phyloP scores from a whole-genome alignment of 1,284 basidiomycete species.

The Coriolopsis trogii region DNA sequence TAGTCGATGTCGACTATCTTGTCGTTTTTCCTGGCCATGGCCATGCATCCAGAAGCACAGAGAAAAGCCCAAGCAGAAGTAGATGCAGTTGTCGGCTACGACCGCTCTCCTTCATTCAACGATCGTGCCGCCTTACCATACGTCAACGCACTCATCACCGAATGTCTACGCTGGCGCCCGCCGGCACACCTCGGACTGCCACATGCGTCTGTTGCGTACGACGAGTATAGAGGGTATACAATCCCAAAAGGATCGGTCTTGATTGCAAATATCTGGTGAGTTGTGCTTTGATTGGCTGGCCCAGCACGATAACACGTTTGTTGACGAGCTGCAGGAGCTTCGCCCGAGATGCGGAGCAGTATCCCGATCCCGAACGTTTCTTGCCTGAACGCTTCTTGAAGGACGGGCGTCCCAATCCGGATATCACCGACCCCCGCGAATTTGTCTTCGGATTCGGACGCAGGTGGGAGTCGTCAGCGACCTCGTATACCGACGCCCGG shows the following conservation, averaged over 20 bases:
- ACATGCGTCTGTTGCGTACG: slow-evolving; percentile 3
- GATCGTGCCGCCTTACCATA: slow-evolving; percentile 19
- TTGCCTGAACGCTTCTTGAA: slow-evolving; percentile 6
- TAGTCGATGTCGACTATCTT: slow-evolving; percentile 26
- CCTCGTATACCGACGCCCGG: too few species aligned
- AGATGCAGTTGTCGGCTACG: slow-evolving; percentile 24
- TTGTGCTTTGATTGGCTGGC: background rate
- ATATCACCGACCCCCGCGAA: background rate
- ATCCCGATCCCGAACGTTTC: background rate
- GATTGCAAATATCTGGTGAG: slow-evolving; percentile 24
- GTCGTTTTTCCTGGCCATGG: slow-evolving; percentile 24
- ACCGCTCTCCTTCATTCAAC: slow-evolving; percentile 23
- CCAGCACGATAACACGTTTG: background rate
- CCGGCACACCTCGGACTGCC: slow-evolving; percentile 4
- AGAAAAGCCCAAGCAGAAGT: slow-evolving; percentile 33
- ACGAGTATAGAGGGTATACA: slow-evolving; percentile 15
- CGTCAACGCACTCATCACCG: slow-evolving; percentile 19
- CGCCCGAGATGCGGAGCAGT: background rate
- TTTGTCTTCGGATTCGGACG: slow-evolving; percentile 8
- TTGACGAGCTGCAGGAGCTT: background rate
- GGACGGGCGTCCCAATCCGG: background rate
- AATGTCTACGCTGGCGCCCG: slow-evolving; percentile 13
- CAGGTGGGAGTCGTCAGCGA: background rate
- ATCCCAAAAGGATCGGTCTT: slow-evolving; percentile 25
- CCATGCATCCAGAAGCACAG: slow-evolving; percentile 25